phyloP scores from a whole-genome alignment of 345 rosid genomes.

The Eucalyptus tenuipes region DNA sequence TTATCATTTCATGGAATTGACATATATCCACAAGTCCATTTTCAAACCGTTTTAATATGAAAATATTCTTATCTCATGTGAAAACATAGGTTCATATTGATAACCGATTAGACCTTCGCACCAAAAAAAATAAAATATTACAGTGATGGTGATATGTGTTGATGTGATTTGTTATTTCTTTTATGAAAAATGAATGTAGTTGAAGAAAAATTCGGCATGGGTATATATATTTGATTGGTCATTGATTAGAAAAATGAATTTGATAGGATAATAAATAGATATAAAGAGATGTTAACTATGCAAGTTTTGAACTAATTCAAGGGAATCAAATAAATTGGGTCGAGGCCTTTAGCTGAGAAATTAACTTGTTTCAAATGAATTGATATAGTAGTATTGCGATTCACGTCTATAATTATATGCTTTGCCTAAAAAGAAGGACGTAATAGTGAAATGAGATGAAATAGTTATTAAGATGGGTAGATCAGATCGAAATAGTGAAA shows the following conservation, averaged over 20 bases:
- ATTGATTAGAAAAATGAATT: not conserved
- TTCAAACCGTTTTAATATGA: rapidly evolving
- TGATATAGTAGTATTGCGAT: not conserved
- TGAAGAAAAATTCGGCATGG: not conserved
- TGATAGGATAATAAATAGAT: too few relatives aligned
- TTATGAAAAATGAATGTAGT: not conserved
- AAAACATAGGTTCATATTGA: rapidly evolving
- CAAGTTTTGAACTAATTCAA: too few relatives aligned
- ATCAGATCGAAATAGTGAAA: not conserved
- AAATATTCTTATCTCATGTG: rapidly evolving
- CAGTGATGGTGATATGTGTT: rapidly evolving
- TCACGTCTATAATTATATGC: not conserved
- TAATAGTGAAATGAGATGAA: not conserved
- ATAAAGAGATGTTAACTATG: too few relatives aligned
- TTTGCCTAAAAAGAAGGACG: not conserved
- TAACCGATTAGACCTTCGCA: rapidly evolving
- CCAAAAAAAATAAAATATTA: too few relatives aligned
- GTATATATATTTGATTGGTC: not conserved
- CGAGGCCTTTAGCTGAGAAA: too few relatives aligned
- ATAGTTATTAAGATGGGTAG: not conserved
- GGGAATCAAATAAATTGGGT: too few relatives aligned
- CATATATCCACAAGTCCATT: rapidly evolving
- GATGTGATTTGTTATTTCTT: not conserved
- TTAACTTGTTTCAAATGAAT: too few relatives aligned
- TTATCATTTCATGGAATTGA: rapidly evolving